Base-by-base conservation (phyloP, 352 stramenopile species). In the Globisporangium alternatum region DNA sequence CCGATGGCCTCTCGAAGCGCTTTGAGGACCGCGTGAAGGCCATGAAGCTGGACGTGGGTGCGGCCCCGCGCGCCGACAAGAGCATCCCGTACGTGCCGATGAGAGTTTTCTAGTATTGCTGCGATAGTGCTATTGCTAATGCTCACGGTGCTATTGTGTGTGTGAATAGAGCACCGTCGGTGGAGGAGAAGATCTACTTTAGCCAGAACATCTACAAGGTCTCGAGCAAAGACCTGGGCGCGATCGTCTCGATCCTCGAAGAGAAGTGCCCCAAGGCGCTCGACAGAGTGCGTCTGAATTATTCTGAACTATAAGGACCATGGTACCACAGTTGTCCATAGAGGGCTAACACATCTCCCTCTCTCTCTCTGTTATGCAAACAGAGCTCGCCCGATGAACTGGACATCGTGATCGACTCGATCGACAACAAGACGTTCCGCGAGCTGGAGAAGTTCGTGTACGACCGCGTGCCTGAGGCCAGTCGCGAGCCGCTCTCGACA, bases 141-240 rank as follows among this genome's bases (percentile, higher is more conserved):
- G 22, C n/a, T 19, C 28, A 21, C 13, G 2, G 13, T 21, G 41
- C 17, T 56, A 41, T 64, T 39, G 10, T 52, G 45, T 58, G 49
- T 60, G 59, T 17, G 28, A 43, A 8, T 44, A 96, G 88, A 33
- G 70, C 88, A n/a, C 86, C 88, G 35, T 84, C 77, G 48, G 67
- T 89, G 28, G 86, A 93, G 47, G 86, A 93, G 56, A 94, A 94
- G 71, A 89, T 95, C 35, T 64, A 78, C 48, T 93, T 97, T 53
- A 93, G 88, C 64, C 87, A 96, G 55, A 91, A 93, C 75, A 92
- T 96, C 49, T 97, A 96, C 82, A 93, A 95, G 71, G 65, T 97
- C 25, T 62, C 80, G 22, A 69, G 63, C 47, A 83, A 92, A 30
- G 88, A 96, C 31, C 74, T 97, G 0, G 75, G 74, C 13, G 71